Percentiles rank a stretch among this genome's conserved stretches.
Evolutionary conservation across 2,329 filamentous ascomycete species (phyloP).

Genomic region (Epichloe scottii): DNA sequence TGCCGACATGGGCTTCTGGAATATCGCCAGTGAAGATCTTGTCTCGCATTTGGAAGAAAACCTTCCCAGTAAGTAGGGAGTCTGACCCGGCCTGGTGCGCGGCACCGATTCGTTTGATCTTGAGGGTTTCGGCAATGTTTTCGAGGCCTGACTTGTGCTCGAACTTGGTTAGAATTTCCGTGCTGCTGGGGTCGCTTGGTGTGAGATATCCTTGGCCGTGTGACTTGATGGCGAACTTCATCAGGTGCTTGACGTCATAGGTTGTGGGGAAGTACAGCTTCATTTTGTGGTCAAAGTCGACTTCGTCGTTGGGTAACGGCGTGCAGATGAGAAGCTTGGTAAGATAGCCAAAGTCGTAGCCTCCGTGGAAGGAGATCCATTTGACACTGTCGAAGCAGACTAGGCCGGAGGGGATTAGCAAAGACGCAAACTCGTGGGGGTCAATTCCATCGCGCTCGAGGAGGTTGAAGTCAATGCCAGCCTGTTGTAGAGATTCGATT

Average conservation of each 20-base stretch:
- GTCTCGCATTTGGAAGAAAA: constrained; percentile 88
- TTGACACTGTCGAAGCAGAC: constrained; percentile 78
- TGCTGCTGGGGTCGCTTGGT: constrained; percentile 49
- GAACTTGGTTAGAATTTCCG: constrained; percentile 69
- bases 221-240: constrained; percentile 72
- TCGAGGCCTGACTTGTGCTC: constrained; percentile 87
- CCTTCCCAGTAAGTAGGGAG: constrained; percentile 80
- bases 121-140: constrained; percentile 85
- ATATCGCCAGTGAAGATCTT: constrained; percentile 78
- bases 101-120: constrained; percentile 74
- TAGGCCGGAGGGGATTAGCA: constrained; percentile 84
- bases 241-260: constrained; percentile 94
- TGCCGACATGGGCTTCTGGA: constrained; percentile 69
- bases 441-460: constrained; percentile 86
- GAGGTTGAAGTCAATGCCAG: constrained; percentile 81
- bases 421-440: constrained; percentile 72
- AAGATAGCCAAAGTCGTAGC: constrained; percentile 95
- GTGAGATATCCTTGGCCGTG: constrained; percentile 51
- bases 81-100: constrained; percentile 92
- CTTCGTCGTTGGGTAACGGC: constrained; percentile 76
- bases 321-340: constrained; percentile 84
- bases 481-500: constrained; percentile 78
- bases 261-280: constrained; percentile 87
- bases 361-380: constrained; percentile 96
- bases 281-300: constrained; percentile 78